These are phyloP conservation scores for Phytophthora sansomeana DNA, from an alignment of 352 stramenopile species.

Conservation along the genomic window DNA sequence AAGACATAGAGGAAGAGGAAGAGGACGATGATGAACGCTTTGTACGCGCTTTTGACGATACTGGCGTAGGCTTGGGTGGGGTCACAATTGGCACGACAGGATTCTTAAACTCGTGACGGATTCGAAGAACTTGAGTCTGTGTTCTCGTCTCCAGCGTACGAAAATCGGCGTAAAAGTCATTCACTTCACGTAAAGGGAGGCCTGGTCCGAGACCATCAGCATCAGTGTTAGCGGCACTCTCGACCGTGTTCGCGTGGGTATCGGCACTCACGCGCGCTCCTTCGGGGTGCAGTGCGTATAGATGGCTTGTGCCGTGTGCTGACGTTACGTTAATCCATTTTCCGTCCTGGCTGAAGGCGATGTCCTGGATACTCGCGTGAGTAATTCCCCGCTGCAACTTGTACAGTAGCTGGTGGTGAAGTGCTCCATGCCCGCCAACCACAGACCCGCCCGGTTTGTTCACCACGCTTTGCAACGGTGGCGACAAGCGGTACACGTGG, in stretches of 20 bases:
- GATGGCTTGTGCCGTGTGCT: conserved; percentile 83
- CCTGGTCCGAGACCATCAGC: conserved; percentile 23
- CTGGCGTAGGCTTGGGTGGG: conserved; percentile 24
- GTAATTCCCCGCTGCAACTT: conserved; percentile 90
- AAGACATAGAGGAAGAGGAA: conserved; percentile 48
- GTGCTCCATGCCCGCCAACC: conserved; percentile 26
- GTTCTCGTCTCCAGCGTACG: conserved; percentile 70
- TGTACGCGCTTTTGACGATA: conserved; percentile 34
- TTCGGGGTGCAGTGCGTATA: conserved; percentile 85
- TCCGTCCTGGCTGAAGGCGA: conserved; percentile 83
- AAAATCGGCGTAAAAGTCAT: conserved; percentile 79
- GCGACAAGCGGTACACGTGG: conserved; percentile 82
- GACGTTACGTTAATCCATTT: conserved; percentile 91
- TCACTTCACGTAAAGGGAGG: conserved; percentile 55
- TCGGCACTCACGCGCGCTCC: conserved; percentile 72
- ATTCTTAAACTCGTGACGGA: conserved; percentile 66
- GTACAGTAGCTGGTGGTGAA: conserved; percentile 74
- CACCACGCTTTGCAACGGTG: conserved; percentile 55
- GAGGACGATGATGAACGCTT: conserved; percentile 45
- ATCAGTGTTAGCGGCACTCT: conserved; percentile 30
- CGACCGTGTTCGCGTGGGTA: conserved; percentile 63
- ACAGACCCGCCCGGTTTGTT: conserved; percentile 25
- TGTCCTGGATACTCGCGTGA: conserved; percentile 83
- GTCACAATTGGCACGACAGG: conserved; percentile 16
- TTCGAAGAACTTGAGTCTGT: conserved; percentile 75